phyloP scores from a whole-genome alignment of 805 yeast species.

The Kuraishia piskuri region DNA sequence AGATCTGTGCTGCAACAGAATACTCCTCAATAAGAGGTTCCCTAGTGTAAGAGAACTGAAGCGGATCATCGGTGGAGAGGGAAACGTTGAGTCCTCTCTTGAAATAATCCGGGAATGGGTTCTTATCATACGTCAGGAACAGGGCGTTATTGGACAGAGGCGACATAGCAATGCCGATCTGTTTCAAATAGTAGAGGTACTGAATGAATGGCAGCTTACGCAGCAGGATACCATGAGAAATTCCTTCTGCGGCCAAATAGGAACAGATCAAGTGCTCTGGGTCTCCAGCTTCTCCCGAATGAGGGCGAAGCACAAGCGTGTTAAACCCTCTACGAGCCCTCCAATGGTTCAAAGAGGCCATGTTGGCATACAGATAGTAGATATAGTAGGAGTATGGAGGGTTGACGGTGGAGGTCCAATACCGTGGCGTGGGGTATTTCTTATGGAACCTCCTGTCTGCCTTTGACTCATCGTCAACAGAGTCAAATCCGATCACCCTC shows the following conservation, averaged over 20 bases:
- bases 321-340: conserved; percentile 68
- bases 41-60: conserved; percentile 93
- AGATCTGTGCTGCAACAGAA: conserved; percentile 96
- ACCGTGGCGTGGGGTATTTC: conserved; percentile 77
- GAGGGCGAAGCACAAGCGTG: conserved; percentile 94
- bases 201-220: conserved; percentile 94
- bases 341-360: conserved; percentile 81
- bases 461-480: conserved; percentile 97
- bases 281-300: conserved; percentile 99
- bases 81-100: conserved; percentile 92
- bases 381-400: conserved; percentile 98
- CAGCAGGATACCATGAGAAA: conserved; percentile 89
- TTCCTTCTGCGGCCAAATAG: conserved; percentile 81
- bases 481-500: conserved; percentile 95
- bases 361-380: conserved; percentile 80
- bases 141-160: conserved; percentile 95
- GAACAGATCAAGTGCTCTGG: conserved; percentile 94
- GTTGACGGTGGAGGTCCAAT: conserved; percentile 71
- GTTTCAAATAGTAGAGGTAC: conserved; percentile 87
- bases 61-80: conserved; percentile 93
- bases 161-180: conserved; percentile 96
- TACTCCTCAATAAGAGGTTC: conserved; percentile 97
- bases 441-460: conserved; percentile 74
- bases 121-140: conserved; percentile 92
- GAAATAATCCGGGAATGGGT: conserved; percentile 88